phyloP scores from a whole-genome alignment of 306 rosid species.

The Cucumis melo region DNA sequence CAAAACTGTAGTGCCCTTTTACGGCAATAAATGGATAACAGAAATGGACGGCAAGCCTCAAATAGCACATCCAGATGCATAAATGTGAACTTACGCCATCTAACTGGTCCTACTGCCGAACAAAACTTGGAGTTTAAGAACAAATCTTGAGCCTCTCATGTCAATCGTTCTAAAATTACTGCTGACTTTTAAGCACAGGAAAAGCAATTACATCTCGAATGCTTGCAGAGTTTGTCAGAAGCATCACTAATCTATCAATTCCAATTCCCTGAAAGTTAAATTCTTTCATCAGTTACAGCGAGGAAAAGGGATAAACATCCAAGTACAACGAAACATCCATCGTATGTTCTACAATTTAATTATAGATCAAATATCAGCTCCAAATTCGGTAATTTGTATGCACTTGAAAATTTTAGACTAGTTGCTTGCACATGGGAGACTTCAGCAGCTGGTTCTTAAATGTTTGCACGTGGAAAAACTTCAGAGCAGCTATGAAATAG shows the following conservation, averaged over 20 bases:
- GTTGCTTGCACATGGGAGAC: background rate
- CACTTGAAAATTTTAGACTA: background rate
- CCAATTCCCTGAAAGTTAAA: constrained; percentile 71
- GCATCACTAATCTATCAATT: constrained; percentile 92
- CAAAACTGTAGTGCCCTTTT: background rate
- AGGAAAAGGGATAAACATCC: background rate
- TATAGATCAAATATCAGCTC: background rate
- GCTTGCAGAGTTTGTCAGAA: constrained; percentile 77
- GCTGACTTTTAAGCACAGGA: constrained; percentile 76
- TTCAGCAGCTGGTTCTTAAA: background rate
- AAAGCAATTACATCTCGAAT: constrained; percentile 96
- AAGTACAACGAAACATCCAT: background rate
- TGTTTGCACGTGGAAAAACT: background rate
- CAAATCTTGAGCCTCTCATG: background rate
- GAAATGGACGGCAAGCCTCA: background rate
- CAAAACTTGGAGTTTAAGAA: background rate
- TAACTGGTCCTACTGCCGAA: background rate
- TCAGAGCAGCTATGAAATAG: background rate
- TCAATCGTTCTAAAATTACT: constrained; percentile 11
- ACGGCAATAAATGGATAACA: background rate
- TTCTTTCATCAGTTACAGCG: background rate
- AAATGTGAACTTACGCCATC: background rate
- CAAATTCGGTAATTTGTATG: background rate
- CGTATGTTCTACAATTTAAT: background rate
- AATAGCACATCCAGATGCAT: background rate